These are phyloP conservation scores for Suillus brevipes DNA, from an alignment of 768 basidiomycete genomes.

Conservation along the genomic window DNA sequence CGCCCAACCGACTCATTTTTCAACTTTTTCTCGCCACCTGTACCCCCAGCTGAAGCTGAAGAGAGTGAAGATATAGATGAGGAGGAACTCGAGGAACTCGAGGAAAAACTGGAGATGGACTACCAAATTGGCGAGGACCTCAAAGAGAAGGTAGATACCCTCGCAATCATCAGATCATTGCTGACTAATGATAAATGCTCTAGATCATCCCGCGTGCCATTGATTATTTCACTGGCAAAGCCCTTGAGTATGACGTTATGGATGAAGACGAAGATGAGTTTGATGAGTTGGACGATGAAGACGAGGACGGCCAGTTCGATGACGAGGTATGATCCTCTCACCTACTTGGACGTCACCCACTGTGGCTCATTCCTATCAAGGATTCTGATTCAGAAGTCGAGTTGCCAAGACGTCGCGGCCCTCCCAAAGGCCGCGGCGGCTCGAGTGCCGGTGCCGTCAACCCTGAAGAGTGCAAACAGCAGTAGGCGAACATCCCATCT, in stretches of 20 bases:
- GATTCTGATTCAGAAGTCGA: conserved; percentile 73
- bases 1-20: conserved; percentile 95
- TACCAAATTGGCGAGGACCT: conserved; percentile 98
- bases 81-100: conserved; percentile 86
- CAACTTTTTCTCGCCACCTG: conserved; percentile 93
- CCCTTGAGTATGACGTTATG: conserved; percentile 73
- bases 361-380: conserved; percentile 33
- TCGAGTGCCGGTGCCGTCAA: conserved; percentile 42
- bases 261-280: conserved; percentile 60
- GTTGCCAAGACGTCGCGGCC: conserved; percentile 56
- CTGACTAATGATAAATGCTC: conserved; percentile 7
- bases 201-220: conserved; percentile 93
- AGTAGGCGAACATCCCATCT: conserved; percentile 45
- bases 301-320: conserved; percentile 54
- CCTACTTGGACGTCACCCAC: conserved; percentile 14
- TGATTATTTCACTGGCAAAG: conserved; percentile 98
- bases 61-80: conserved; percentile 75
- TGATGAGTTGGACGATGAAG: conserved; percentile 55
- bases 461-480: conserved; percentile 91
- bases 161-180: background rate
- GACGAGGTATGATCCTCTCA: conserved; percentile 49
- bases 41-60: conserved; percentile 64
- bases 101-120: conserved; percentile 92
- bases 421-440: conserved; percentile 56
- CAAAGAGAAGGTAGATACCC: conserved; percentile 81